Base-by-base conservation (phyloP, 1,139 yeast genomes). In the Wickerhamiella pararugosa region DNA sequence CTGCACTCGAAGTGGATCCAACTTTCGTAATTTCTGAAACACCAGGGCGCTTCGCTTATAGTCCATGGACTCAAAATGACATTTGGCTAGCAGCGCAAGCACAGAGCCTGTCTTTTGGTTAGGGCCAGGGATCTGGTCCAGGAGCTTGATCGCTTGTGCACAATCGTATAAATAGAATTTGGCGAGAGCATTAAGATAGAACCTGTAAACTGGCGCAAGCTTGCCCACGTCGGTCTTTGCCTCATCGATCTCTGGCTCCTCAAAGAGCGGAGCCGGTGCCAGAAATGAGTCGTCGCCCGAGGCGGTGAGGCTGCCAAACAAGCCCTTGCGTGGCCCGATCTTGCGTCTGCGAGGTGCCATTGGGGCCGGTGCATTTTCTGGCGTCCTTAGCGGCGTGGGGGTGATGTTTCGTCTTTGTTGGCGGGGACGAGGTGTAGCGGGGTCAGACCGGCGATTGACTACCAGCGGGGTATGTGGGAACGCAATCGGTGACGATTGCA, bases 101-200 rank as follows among this genome's bases (percentile, higher is more conserved):
- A 86, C 93, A 86, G 93, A 86, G 0, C 96, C 93, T 10, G 94
- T 78, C 35, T 75, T 69, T 43, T 71, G 67, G 51, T 83, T 93
- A 25, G 65, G 31, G 7, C 71, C 75, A 0, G 90, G 75, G 15
- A 84, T 66, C 5, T 74, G 63, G 43, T 75, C 76, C 36, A 90
- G 65, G 2, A 74, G 65, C 44, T 90, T 63, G 7, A 86, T 75
- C 0, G 96, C 94, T 52, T 79, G 78, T 55, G 75, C 77, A 51
- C 94, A 82, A 15, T 41, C 39, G 27, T 34, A 41, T 6, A 25
- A 29, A 15, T 29, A 32, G 3, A 33, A 7, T 9, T 9, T 28
- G 25, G 28, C 29, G 21, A 30, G 25, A 4, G 41, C 41, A 28
- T n/a, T 25, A 25, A 28, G 33, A 7, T 28, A 38, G 1, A 21